Evolutionary conservation across 345 rosid species (phyloP).

Genomic region (Populus pruinosa): DNA sequence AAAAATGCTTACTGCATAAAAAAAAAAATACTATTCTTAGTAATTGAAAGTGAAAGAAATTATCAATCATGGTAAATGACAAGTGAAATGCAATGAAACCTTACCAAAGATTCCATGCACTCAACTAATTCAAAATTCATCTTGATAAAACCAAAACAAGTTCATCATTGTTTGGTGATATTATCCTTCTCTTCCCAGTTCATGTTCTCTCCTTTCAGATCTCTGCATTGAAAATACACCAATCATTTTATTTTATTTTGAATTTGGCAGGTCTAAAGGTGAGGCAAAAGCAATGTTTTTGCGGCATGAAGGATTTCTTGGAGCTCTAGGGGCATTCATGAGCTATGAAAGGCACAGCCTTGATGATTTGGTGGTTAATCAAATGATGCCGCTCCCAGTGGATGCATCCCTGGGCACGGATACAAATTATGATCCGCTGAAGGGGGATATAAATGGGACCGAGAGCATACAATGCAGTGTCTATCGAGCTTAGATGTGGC

Average conservation of each 20-base stretch:
- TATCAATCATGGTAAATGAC: background rate
- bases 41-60: background rate
- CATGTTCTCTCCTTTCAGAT: background rate
- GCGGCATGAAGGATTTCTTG: constrained; percentile 97
- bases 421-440: constrained; percentile 86
- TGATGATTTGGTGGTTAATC: constrained; percentile 94
- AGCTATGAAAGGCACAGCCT: constrained; percentile 95
- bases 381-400: constrained; percentile 95
- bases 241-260: constrained; percentile 12
- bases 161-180: background rate
- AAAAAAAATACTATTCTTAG: background rate
- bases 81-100: background rate
- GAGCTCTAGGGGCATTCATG: constrained; percentile 98
- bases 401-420: constrained; percentile 97
- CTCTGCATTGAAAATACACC: background rate
- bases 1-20: background rate
- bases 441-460: constrained; percentile 80
- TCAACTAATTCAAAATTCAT: background rate
- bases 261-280: constrained; percentile 75
- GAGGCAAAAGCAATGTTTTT: constrained; percentile 94
- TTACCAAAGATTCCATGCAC: background rate
- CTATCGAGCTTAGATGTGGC: constrained; percentile 16
- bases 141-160: background rate
- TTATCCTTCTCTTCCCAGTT: background rate
- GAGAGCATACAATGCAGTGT: constrained; percentile 34